Evolutionary conservation across 805 yeast genomes (phyloP), one percentile per base, ranked within the genome.

Genomic region (Hagleromyces aurorensis): DNA sequence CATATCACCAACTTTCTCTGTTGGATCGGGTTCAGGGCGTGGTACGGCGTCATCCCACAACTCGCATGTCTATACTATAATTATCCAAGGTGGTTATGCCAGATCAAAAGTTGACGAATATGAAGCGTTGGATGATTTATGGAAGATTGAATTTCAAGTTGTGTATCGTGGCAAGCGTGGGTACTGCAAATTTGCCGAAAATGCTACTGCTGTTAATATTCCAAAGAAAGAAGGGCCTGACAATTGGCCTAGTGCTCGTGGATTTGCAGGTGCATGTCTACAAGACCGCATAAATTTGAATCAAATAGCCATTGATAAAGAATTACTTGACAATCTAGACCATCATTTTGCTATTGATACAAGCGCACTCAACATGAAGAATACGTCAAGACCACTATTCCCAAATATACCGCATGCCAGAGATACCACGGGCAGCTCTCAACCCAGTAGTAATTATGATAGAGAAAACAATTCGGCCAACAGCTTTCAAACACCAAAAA

Each of bases 41-140:
- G 17, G 22, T 10, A 27, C 18, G 11, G 31, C 28, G 15, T 22
- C 24, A 15, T 24, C 14, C 17, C 41, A 37, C 16, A 29, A 31
- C 3, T 27, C 37, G n/a, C 44, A 44, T 11, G 43, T 45, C 12
- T 34, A 32, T 19, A 42, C 52, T 3, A 43, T 50, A 13, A 13
- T 62, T 22, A 57, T 69, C 4, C 63, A 67, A 61, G 76, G 76
- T 13, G 76, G 78, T 1, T 71, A 65, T 44, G 52, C 53, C 25
- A 51, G 57, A 23, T 43, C 51, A 1, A 44, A 48, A 9, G 48
- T 41, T 14, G 52, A 52, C 21, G 36, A 40, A 12, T 62, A 52
- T 30, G 56, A 57, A 27, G 57, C 65, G 1, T 47, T 62, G 37
- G 46, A 55, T 19, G 70, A 64, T 41, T 34, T 64, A 25, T 64